These are phyloP conservation scores for Hypholoma sublateritium DNA, from an alignment of 768 basidiomycete genomes.

Conservation along the genomic window DNA sequence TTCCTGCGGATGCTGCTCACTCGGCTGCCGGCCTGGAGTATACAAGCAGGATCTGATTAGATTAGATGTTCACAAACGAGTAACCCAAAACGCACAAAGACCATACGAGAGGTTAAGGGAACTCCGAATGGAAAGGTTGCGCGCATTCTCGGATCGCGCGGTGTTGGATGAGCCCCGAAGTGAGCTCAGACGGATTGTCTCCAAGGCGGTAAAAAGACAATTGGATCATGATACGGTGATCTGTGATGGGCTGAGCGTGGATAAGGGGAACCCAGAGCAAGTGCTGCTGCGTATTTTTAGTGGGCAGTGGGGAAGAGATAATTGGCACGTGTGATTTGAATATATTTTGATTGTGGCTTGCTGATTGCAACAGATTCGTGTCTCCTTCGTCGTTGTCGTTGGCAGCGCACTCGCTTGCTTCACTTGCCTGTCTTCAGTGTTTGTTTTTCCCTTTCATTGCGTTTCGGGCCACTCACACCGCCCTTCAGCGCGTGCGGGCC, in stretches of 20 bases:
- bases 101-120: not conserved
- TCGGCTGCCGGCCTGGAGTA: too few species aligned
- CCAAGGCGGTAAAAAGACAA: not conserved
- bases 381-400: slow-evolving; percentile 26
- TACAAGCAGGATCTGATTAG: slow-evolving; percentile 2
- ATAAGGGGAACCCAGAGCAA: slow-evolving; percentile 5
- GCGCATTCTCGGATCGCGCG: too few species aligned
- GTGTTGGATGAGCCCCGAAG: not conserved
- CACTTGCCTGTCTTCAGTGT: not conserved
- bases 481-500: slow-evolving; percentile 35
- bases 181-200: not conserved
- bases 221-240: not conserved
- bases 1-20: not conserved
- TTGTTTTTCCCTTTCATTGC: slow-evolving; percentile 2
- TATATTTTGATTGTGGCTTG: slow-evolving; percentile 34
- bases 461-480: not conserved
- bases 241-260: not conserved
- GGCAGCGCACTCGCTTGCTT: slow-evolving; percentile 25
- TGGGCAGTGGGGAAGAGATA: not conserved
- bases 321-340: slow-evolving; percentile 24
- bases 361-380: slow-evolving; percentile 37
- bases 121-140: not conserved
- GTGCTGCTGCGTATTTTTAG: slow-evolving; percentile 1
- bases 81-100: not conserved
- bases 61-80: not conserved